Percentiles rank a stretch among this genome's conserved stretches.
These are phyloP conservation scores for Irpex sp. DNA, from an alignment of 1,284 basidiomycete genomes.

Conservation along the genomic window DNA sequence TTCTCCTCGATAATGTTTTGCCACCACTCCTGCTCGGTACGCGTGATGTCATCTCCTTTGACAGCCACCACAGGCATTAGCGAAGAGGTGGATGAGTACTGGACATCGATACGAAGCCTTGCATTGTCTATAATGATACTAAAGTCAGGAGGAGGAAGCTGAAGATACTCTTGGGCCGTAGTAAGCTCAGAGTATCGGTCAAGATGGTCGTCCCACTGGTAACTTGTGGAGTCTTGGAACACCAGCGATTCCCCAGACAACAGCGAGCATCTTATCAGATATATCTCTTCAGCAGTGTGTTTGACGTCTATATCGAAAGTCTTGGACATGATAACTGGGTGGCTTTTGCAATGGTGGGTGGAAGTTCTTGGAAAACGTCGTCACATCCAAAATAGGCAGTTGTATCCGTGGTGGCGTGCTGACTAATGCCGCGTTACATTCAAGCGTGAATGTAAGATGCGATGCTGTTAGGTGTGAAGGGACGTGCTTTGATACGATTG, in stretches of 20 bases:
- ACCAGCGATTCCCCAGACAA: conserved; percentile 53
- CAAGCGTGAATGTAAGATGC: no score
- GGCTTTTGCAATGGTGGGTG: neutral
- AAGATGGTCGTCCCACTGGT: conserved; percentile 36
- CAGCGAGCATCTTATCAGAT: conserved; percentile 54
- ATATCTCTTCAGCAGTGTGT: conserved; percentile 44
- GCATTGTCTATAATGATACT: conserved; percentile 31
- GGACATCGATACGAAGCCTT: conserved; percentile 40
- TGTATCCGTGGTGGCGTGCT: neutral
- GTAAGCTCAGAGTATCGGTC: conserved; percentile 20
- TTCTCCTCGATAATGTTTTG: conserved; percentile 39
- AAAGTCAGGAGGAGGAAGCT: conserved; percentile 30
- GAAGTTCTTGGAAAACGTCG: neutral
- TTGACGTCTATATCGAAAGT: neutral
- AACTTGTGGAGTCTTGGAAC: conserved; percentile 29
- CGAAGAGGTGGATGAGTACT: conserved; percentile 21
- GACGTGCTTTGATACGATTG: no score
- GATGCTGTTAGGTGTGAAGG: no score
- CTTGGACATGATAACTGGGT: neutral
- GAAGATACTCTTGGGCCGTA: conserved; percentile 1
- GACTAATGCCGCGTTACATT: neutral
- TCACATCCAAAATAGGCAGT: neutral
- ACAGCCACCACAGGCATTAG: conserved; percentile 31
- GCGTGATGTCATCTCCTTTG: conserved; percentile 42
- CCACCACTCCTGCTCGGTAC: conserved; percentile 53